Conservation (phyloP, 768 basidiomycete species). For the Tricholoma bakamatsutake region DNA sequence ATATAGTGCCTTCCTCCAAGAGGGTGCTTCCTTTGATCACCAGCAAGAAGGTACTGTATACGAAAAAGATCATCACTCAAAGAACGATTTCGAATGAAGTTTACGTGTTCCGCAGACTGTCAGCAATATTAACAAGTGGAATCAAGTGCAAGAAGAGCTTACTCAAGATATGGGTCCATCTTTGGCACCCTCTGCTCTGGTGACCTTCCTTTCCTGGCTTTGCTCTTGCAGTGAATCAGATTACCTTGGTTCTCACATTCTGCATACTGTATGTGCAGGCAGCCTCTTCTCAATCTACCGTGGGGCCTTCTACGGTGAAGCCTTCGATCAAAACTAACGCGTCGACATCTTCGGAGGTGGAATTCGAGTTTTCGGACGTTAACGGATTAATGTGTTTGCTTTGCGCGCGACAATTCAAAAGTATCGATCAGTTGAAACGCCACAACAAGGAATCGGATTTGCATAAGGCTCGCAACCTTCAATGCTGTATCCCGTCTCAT, state of each 20-base stretch:
- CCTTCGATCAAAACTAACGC: conserved; percentile 12
- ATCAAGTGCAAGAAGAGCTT: conserved; percentile 88
- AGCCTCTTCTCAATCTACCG: conserved; percentile 14
- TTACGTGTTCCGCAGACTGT: conserved; percentile 50
- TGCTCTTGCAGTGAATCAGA: conserved; percentile 13
- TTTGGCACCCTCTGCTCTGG: conserved; percentile 23
- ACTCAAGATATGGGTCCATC: conserved; percentile 35
- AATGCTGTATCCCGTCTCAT: conserved; percentile 27
- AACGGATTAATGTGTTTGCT: conserved; percentile 76
- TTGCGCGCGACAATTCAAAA: conserved; percentile 92
- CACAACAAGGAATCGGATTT: conserved; percentile 93
- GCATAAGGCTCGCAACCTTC: conserved; percentile 74
- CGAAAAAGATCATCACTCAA: conserved; percentile 1
- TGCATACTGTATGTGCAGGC: conserved; percentile 22
- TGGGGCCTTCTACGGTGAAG: conserved; percentile 13
- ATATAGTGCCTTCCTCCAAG: conserved; percentile 40
- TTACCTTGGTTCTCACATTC: conserved; percentile 22
- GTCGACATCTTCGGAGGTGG: conserved; percentile 43
- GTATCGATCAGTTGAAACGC: conserved; percentile 74
- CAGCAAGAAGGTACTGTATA: conserved; percentile 67
- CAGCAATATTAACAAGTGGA: conserved; percentile 96
- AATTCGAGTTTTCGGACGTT: conserved; percentile 82
- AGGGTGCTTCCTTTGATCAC: conserved; percentile 79
- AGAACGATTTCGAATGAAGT: not conserved
- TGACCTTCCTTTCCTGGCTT: conserved; percentile 27